Conservation (phyloP, 2,329 filamentous ascomycete species). For the Septoria linicola region DNA sequence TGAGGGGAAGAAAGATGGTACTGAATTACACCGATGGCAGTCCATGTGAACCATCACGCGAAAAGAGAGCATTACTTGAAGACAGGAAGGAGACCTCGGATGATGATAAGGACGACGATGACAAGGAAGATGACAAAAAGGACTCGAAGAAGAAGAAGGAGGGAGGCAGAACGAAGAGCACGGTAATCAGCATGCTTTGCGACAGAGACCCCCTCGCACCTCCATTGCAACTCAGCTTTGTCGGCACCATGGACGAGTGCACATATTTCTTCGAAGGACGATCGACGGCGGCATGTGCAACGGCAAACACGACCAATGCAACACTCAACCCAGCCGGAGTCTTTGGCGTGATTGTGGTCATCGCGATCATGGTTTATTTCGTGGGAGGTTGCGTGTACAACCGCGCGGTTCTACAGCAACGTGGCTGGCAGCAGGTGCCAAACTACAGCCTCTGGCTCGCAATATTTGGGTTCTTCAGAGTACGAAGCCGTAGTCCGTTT, state of each 20-base stretch:
- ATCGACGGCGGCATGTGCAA: slow-evolving; percentile 80
- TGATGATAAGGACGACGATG: slow-evolving; percentile 39
- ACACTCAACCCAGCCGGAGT: slow-evolving; percentile 69
- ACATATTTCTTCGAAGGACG: slow-evolving; percentile 94
- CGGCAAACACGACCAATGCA: slow-evolving; percentile 57
- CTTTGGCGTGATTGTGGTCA: slow-evolving; percentile 80
- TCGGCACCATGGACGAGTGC: slow-evolving; percentile 81
- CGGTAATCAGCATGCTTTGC: slow-evolving; percentile 90
- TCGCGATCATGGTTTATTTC: slow-evolving; percentile 82
- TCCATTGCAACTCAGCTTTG: slow-evolving; percentile 73
- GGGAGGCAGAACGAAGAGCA: slow-evolving; percentile 65
- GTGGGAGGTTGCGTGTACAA: slow-evolving; percentile 94
- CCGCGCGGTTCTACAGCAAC: slow-evolving; percentile 86
- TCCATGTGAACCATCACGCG: slow-evolving; percentile 43
- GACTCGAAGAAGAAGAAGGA: slow-evolving; percentile 30
- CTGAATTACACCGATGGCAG: slow-evolving; percentile 54
- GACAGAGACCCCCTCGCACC: slow-evolving; percentile 73
- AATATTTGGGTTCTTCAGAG: slow-evolving; percentile 79
- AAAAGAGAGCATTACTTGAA: slow-evolving; percentile 32
- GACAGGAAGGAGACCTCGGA: slow-evolving; percentile 43
- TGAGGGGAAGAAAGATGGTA: slow-evolving; percentile 65
- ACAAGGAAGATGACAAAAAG: slow-evolving; percentile 39
- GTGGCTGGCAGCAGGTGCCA: slow-evolving; percentile 91
- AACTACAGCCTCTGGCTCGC: slow-evolving; percentile 93
- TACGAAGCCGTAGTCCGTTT: slow-evolving; percentile 42